These are phyloP conservation scores for Phytopythium mirpurense DNA, from an alignment of 352 stramenopile species.

Conservation along the genomic window DNA sequence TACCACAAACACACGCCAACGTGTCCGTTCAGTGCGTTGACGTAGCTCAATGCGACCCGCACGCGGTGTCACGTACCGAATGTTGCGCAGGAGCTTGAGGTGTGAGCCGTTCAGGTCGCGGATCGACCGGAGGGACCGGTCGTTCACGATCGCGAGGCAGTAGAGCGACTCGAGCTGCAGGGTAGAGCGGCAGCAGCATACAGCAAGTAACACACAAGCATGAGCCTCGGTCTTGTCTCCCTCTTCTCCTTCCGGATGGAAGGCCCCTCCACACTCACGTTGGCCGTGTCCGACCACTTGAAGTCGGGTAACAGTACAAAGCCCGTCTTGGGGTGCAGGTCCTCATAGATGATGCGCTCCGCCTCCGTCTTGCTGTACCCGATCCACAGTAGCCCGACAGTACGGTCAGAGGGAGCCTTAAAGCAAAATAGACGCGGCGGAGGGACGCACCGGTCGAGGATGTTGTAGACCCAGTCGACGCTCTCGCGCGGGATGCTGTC, in stretches of 20 bases:
- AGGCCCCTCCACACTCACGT: constrained; percentile 41
- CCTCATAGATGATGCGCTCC: constrained; percentile 77
- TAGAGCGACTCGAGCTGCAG: constrained; percentile 73
- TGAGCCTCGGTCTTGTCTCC: background rate
- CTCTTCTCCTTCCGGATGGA: background rate
- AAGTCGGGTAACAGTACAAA: constrained; percentile 83
- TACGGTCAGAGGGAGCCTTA: too few species aligned
- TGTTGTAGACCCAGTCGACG: constrained; percentile 88
- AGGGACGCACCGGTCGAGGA: constrained; percentile 72
- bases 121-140: constrained; percentile 65
- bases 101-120: constrained; percentile 66
- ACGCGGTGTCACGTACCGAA: constrained; percentile 34
- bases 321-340: constrained; percentile 50
- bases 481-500: constrained; percentile 67
- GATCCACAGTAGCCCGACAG: too few species aligned
- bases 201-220: background rate
- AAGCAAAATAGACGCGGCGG: too few species aligned
- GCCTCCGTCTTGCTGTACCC: constrained; percentile 67
- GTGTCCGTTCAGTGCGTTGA: too few species aligned
- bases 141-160: constrained; percentile 75
- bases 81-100: constrained; percentile 61
- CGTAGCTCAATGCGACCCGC: too few species aligned
- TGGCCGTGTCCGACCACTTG: constrained; percentile 72
- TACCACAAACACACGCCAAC: constrained; percentile 14
- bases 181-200: constrained; percentile 1